Base-by-base conservation (phyloP, 768 basidiomycete genomes). In the Mycena belliarum region DNA sequence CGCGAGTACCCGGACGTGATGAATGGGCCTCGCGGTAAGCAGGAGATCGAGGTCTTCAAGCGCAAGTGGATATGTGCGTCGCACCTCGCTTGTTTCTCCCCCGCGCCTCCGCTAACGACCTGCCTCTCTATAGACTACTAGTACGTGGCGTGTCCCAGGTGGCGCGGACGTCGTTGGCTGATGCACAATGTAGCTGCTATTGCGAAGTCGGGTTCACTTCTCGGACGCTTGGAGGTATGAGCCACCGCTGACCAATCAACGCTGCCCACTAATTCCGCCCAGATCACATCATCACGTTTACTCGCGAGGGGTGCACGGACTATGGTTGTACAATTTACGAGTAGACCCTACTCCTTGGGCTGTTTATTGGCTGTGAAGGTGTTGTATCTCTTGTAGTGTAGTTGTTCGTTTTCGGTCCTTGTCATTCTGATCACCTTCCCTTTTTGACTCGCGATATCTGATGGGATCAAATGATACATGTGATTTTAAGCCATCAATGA, bases 171-270 rank as follows among this genome's bases (percentile, higher is more conserved):
- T 18, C 41, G 50, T 20, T 44, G 32, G 49, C 42, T 44, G 32
- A 50, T 40, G 46, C n/a, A 18, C 4, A 47, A 12, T 32, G 29
- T 61, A 86, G 84, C 68, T 82, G 80, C 64, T 89, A 89, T 65
- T 88, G 85, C 63, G 87, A 89, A 73, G 81, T 84, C n/a, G 88
- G 88, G 4, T 89, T 89, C 67, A 79, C 84, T 10, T 84, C 84
- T 32, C 75, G 88, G 20, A 80, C 81, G 5, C 68, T 89, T 5
- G 88, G 87, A 59, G 86, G 86, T 83, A 70, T 2, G 29, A 50
- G 76, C 68, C 50, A 23, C n/a, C 25, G 21, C 41, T 67, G 50
- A 47, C 52, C 35, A 24, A 45, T 38, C 12, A 15, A 23, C 49
- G 0, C 38, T 3, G 21, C 48, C 14, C 29, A 24, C 28, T 48